Evolutionary conservation across 352 stramenopile genomes (phyloP), one percentile per base, ranked within the genome.

Genomic region (Pythium dissimile): DNA sequence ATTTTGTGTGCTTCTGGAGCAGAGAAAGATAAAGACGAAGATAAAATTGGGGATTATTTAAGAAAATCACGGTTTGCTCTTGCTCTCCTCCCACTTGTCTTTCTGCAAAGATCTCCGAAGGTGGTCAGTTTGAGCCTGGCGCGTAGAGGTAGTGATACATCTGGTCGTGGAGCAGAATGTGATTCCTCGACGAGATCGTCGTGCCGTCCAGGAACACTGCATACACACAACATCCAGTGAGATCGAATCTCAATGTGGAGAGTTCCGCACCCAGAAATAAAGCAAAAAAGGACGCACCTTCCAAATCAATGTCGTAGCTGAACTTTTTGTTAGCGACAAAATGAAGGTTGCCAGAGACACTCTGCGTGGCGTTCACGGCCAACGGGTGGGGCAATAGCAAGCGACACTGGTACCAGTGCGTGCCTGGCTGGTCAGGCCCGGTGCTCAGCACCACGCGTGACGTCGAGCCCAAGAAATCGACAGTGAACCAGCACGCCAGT

Each of bases 401-500:
- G 15, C 95, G 81, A 55, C 93, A 98, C 69, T 99, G 95, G 64
- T 98, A 98, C 85, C 84, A 95, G 60, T 94, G 83, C 30, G 85
- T 94, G 31, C 82, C 83, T 16, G 72, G 66, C 18, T 84, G 75
- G 13, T 89, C 75, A 2, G 81, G 83, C 15, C 72, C 82, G 12
- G 92, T 98, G 59, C 77, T 95, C 13, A 98, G 78, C 43, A 92
- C 78, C 8, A 98, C 77, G 6, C 74, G 71, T 9, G 84, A 66
- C 24, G 80, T 77, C 15, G 78, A 91, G 3, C 96, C 96, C 35
- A 88, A 76, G 62, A 99, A 99, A 67, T 99, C 94, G 24, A 98
- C 89, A 5, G 95, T 98, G 73, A 99, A 99, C 98, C 98, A 99
- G 62, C 96, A 98, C 20, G 95, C 97, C 44, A 99, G 86, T 5